Evolutionary conservation across 1,284 basidiomycete species (phyloP).

Genomic region (Cutaneotrichosporon daszewskae): DNA sequence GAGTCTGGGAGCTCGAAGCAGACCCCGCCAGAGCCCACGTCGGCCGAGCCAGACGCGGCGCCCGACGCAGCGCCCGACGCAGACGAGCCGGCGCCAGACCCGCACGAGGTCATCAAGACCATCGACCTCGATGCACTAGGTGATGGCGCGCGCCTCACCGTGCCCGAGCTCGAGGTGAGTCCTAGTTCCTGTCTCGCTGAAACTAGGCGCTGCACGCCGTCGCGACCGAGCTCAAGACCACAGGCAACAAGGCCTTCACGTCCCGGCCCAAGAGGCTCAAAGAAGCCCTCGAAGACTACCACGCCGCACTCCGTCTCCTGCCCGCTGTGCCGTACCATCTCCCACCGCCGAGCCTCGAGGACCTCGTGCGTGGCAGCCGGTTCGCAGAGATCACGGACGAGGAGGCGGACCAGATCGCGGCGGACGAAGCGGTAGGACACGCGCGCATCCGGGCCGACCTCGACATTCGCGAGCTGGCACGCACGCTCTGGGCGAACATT

Average conservation of each 20-base stretch:
- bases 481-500: conserved; percentile 41
- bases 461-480: conserved; percentile 30
- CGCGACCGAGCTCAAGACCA: conserved; percentile 26
- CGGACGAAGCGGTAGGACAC: conserved; percentile 9
- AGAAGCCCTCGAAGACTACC: conserved; percentile 30
- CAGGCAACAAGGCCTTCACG: conserved; percentile 37
- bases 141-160: neutral
- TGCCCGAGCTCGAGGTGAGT: conserved; percentile 3
- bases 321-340: conserved; percentile 13
- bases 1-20: too few species aligned
- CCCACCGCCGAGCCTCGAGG: conserved; percentile 1
- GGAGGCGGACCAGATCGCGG: conserved; percentile 33
- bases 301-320: conserved; percentile 28
- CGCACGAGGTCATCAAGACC: too few species aligned
- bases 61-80: too few species aligned
- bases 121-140: too few species aligned
- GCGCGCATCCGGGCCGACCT: conserved; percentile 24
- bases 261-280: conserved; percentile 22
- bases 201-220: conserved; percentile 22
- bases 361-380: too few species aligned
- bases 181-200: neutral
- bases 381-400: conserved; percentile 32
- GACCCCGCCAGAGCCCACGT: too few species aligned
- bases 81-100: too few species aligned
- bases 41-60: too few species aligned